phyloP scores from a whole-genome alignment of 2,329 filamentous ascomycete species.

The Fusarium sp. region DNA sequence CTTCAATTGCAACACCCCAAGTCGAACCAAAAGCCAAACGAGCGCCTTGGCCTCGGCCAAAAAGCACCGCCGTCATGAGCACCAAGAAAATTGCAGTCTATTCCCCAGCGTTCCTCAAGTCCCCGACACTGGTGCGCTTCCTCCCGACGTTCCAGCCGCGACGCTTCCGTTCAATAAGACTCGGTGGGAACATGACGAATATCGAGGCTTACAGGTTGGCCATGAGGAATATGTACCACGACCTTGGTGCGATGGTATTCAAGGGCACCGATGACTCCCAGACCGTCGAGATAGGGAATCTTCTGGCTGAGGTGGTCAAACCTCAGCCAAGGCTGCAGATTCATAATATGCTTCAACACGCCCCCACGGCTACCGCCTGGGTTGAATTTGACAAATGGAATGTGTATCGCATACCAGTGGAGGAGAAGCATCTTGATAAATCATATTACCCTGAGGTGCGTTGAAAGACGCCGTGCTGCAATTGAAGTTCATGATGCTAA shows the following conservation, averaged over 20 bases:
- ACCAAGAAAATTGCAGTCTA: background rate
- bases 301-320: slow-evolving; percentile 38
- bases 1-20: background rate
- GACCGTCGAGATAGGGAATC: slow-evolving; percentile 40
- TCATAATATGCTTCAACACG: background rate
- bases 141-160: slow-evolving; percentile 39
- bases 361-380: too few relatives aligned
- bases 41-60: too few relatives aligned
- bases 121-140: slow-evolving; percentile 47
- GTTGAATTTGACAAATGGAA: slow-evolving; percentile 6
- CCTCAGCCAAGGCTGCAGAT: slow-evolving; percentile 11
- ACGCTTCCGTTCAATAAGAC: slow-evolving; percentile 5
- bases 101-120: slow-evolving; percentile 37
- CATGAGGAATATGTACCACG: slow-evolving; percentile 48
- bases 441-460: slow-evolving; percentile 9
- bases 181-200: background rate
- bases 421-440: slow-evolving; percentile 18
- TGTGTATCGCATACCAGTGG: slow-evolving; percentile 34
- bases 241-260: slow-evolving; percentile 54
- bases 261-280: slow-evolving; percentile 47
- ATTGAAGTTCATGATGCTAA: background rate
- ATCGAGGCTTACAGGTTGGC: too few relatives aligned
- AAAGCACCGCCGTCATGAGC: too few relatives aligned
- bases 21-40: background rate
- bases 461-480: background rate